Evolutionary conservation across 768 basidiomycete genomes (phyloP), one percentile per base, ranked within the genome.

Genomic region (Tricholoma saponaceum): DNA sequence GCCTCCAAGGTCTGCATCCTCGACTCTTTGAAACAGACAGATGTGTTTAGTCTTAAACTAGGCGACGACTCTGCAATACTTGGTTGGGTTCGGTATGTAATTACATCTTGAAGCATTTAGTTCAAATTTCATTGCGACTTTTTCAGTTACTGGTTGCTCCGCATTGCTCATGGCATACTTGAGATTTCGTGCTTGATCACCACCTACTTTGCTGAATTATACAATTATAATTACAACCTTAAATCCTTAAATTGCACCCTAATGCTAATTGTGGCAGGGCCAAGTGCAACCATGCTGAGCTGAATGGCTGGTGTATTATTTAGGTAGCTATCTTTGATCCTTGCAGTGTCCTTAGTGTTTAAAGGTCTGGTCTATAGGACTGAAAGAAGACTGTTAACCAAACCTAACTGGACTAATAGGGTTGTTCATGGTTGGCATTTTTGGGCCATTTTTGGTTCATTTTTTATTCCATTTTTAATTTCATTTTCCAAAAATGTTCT

Each of bases 141-240:
- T 52, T 37, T 43, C 63, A 92, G 91, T 92, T 37, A 92, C 91
- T 46, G 91, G 92, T 61, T 90, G 90, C 64, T 89, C 89, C 10
- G 91, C 92, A 20, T 74, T 94, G 44, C 76, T 94, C 47, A 91
- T 94, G 89, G 91, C 92, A 20, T 94, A 94, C 70, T 69, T 92
- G 66, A 82, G 91, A 58, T 94, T 94, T 69, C 77, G 81, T 58
- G 75, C 72, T 43, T 81, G 67, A 74, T 56, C 35, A 47, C 52
- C 50, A 28, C n/a, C n/a, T n/a, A n/a, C n/a, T n/a, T n/a, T n/a
- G n/a, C n/a, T n/a, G n/a, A n/a, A n/a, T n/a, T n/a, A n/a, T n/a
- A n/a, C n/a, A n/a, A n/a, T n/a, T n/a, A n/a, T n/a, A n/a, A n/a
- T n/a, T n/a, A n/a, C n/a, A n/a, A n/a, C n/a, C n/a, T n/a, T n/a